Evolutionary conservation across 1,284 basidiomycete species (phyloP), one percentile per base, ranked within the genome.

Genomic region (Anthracocystis setariae): DNA sequence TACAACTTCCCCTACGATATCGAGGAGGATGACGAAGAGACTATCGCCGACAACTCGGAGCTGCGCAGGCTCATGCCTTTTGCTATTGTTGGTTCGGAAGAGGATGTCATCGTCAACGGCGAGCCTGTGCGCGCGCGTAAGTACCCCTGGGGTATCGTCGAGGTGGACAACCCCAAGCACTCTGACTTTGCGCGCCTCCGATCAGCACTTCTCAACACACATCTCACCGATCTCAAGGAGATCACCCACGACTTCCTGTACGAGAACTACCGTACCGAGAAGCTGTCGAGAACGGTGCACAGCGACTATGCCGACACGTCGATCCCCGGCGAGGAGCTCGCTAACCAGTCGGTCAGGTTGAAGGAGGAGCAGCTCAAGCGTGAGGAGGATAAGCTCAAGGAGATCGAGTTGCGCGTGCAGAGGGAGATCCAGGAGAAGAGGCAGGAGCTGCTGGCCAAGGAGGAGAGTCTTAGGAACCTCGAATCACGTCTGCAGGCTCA

Each of bases 1-100:
- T 99, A 98, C 88, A 98, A 98, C 86, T 98, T 98, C 88, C 96
- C 96, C 0, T 98, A 96, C 84, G 96, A 98, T 78, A 90, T 94
- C 21, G 96, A 98, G 84, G 96, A 98, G 85, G 85, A 99, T 80
- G 96, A 99, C 83, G 94, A 98, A 82, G 96, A 98, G 80, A 98
- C 95, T 4, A 94, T 99, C 71, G 90, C 92, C 79, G 96, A 98
- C 85, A 99, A 98, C 86, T 81, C 79, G 12, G 81, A 83, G 57
- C 74, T 83, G n/a, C 78, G 82, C 42, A 67, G 67, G 27, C 57
- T 82, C 45, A 78, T 82, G 74, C 96, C 96, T 0, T 99, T 99
- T 83, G 93, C 96, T 18, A 92, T 99, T 77, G 91, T 99, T 76
- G 96, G 96, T 40, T 96, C 94, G 18, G 94, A 98, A 84, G 94